Conservation (phyloP, 1,284 basidiomycete species). For the Ceratobasidium sp. region DNA sequence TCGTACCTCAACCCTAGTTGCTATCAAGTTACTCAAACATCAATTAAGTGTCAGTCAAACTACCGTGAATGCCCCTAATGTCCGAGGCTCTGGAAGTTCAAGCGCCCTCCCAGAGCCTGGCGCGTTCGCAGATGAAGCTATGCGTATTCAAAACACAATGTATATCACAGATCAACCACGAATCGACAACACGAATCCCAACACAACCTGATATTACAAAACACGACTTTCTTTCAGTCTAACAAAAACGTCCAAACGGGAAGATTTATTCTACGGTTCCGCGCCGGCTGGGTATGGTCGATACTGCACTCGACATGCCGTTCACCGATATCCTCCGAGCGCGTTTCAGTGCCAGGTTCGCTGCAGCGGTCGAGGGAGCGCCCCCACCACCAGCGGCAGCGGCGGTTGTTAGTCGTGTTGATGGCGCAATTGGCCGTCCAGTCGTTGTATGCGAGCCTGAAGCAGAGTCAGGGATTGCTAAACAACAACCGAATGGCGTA, state of each 20-base stretch:
- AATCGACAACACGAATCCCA: slow-evolving; percentile 2
- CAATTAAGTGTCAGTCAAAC: no score
- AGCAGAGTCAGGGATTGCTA: not conserved
- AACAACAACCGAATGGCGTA: not conserved
- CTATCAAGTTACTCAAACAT: no score
- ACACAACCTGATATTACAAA: slow-evolving; percentile 23
- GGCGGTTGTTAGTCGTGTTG: slow-evolving; percentile 28
- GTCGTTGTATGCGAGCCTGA: slow-evolving; percentile 17
- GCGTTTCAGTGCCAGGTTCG: slow-evolving; percentile 30
- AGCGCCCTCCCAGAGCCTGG: no score
- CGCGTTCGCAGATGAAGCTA: no score
- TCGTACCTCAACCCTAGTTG: no score
- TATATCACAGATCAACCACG: not conserved
- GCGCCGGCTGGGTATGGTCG: slow-evolving; percentile 31
- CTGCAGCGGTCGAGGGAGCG: slow-evolving; percentile 15
- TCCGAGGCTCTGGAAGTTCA: no score
- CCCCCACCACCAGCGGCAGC: slow-evolving; percentile 31
- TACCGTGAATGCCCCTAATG: no score
- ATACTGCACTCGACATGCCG: slow-evolving; percentile 4
- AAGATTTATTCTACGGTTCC: slow-evolving; percentile 35
- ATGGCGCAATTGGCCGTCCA: slow-evolving; percentile 31
- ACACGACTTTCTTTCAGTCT: slow-evolving; percentile 28
- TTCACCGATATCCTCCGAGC: slow-evolving; percentile 37
- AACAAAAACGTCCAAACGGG: slow-evolving; percentile 1
- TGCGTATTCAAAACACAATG: not conserved